Base-by-base conservation (phyloP, 1,284 basidiomycete genomes). In the Ceratobasidium sp. region DNA sequence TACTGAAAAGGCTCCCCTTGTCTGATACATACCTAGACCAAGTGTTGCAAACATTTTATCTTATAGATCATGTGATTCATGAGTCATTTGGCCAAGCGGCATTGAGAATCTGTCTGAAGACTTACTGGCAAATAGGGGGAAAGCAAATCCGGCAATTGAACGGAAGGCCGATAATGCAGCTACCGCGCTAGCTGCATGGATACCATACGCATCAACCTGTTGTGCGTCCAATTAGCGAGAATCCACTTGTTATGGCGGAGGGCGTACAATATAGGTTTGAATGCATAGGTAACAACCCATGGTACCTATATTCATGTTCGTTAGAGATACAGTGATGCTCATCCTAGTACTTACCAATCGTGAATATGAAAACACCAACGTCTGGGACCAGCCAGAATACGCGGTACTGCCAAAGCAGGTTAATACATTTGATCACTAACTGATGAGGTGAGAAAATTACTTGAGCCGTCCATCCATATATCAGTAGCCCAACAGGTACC, bases 381-480 rank as follows among this genome's bases (percentile, higher is more conserved):
- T 74, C 73, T 18, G 73, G 73, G 14, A 73, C 69, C 13, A 74
- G 47, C 73, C 73, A 74, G n/a, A 72, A 57, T n/a, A 72, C 43
- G 41, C 57, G 71, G 32, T 74, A 61, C 70, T 74, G 46, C 23
- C 11, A 11, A 11, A 11, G 4, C 35, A 38, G 35, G 6, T 11
- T 38, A 11, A n/a, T n/a, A n/a, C n/a, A n/a, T n/a, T 11, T 38
- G 35, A 38, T 38, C 11, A 11, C 35, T 38, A 38, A 38, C 4
- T 4, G 6, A 38, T 11, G 11, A 38, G 35, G 35, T 11, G 41
- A 35, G 28, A 26, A 13, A 16, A 58, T 30, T 71, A 71, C 73
- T 66, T 74, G 38, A 14, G 70, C 73, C 8, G 73, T 66, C 73
- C 73, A 74, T 30, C 73, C 73, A 44, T 74, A 74, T 35, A 74